These are phyloP conservation scores for Neofusicoccum ribis DNA, from an alignment of 2,329 filamentous ascomycete genomes.

Conservation along the genomic window DNA sequence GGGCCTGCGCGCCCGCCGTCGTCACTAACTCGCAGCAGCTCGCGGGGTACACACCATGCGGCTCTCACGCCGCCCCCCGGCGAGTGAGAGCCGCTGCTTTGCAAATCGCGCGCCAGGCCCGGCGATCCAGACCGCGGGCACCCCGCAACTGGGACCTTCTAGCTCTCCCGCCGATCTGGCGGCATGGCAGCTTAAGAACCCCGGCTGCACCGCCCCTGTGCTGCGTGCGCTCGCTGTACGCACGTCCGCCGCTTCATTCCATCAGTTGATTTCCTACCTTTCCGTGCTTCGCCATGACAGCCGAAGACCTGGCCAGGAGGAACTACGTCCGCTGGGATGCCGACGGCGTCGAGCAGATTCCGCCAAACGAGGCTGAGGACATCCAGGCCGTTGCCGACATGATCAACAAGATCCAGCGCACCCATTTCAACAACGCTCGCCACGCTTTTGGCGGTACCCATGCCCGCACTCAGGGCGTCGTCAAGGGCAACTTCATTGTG, in stretches of 20 bases:
- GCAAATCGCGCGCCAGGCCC: not conserved
- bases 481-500: constrained; percentile 50
- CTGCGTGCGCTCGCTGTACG: not conserved
- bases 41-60: not conserved
- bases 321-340: constrained; percentile 46
- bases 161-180: not conserved
- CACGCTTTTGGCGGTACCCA: constrained; percentile 45
- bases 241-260: not conserved
- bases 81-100: not conserved
- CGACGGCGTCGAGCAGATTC: constrained; percentile 42
- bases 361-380: constrained; percentile 43
- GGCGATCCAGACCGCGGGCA: not conserved
- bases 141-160: not conserved
- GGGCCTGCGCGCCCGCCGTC: not conserved
- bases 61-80: not conserved
- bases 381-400: constrained; percentile 48
- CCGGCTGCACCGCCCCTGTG: not conserved
- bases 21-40: not conserved
- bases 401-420: constrained; percentile 49
- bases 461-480: constrained; percentile 48
- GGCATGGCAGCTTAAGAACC: not conserved
- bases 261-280: not conserved
- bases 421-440: constrained; percentile 45
- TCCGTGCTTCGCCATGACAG: not conserved
- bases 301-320: not conserved